Evolutionary conservation across 192 early-diverging fungal genomes (phyloP).

Genomic region (Pecoramyces ruminantium): DNA sequence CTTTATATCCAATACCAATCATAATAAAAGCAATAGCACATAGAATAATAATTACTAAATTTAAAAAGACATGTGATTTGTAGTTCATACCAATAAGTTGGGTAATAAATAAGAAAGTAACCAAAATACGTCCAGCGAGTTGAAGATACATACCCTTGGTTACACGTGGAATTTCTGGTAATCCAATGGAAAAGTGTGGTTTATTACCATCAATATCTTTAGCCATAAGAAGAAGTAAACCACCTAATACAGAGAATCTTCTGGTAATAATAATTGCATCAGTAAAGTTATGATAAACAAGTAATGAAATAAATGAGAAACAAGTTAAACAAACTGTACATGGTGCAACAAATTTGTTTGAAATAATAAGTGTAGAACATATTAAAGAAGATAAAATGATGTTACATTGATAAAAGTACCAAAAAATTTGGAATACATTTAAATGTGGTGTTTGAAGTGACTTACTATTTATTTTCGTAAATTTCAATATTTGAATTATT

Average conservation of each 20-base stretch:
- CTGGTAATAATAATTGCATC: not conserved
- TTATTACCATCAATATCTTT: not conserved
- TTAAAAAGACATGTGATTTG: not conserved
- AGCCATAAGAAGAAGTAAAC: not conserved
- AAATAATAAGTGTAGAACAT: not conserved
- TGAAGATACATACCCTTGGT: not conserved
- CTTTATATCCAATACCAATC: not conserved
- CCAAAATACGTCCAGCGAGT: not conserved
- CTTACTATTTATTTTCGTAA: not conserved
- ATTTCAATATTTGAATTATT: too few relatives aligned
- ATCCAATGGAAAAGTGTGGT: not conserved
- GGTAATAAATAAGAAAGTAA: not conserved
- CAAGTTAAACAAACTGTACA: not conserved
- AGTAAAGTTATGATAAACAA: not conserved
- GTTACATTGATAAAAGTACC: not conserved
- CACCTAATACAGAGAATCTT: not conserved
- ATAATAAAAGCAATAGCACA: not conserved
- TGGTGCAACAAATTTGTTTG: not conserved
- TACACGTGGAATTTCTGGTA: not conserved
- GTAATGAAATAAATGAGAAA: not conserved
- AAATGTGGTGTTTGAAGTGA: not conserved
- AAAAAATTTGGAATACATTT: not conserved
- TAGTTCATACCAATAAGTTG: not conserved
- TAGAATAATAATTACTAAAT: not conserved
- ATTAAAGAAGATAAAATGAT: not conserved